Evolutionary conservation across 495 filamentous ascomycete genomes (phyloP).

Genomic region (Bacidia rubella): DNA sequence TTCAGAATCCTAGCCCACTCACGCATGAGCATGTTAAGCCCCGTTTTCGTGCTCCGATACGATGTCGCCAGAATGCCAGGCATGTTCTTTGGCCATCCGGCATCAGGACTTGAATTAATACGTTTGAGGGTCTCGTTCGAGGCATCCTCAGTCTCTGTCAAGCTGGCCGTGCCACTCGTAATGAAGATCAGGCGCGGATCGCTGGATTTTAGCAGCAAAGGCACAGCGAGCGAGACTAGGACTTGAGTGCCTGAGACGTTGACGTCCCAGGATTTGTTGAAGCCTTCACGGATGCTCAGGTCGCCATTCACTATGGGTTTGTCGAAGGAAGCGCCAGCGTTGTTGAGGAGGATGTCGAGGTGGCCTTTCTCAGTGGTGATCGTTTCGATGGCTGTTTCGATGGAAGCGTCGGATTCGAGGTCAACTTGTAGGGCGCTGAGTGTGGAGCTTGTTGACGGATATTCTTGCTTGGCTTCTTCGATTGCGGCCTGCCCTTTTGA

Average conservation of each 20-base stretch:
- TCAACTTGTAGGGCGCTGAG: conserved; percentile 22
- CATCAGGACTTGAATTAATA: conserved; percentile 24
- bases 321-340: conserved; percentile 25
- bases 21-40: conserved; percentile 53
- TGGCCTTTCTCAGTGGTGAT: conserved; percentile 16
- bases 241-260: conserved; percentile 40
- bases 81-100: conserved; percentile 35
- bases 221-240: conserved; percentile 30
- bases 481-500: conserved; percentile 24
- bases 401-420: conserved; percentile 20
- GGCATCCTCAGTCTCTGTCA: conserved; percentile 27
- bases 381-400: conserved; percentile 22
- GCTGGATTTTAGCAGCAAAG: conserved; percentile 34
- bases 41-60: conserved; percentile 45
- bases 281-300: conserved; percentile 29
- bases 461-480: conserved; percentile 18
- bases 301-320: conserved; percentile 19
- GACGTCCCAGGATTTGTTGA: conserved; percentile 31
- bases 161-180: conserved; percentile 32
- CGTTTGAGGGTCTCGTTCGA: conserved; percentile 5
- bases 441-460: conserved; percentile 16
- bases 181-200: conserved; percentile 38
- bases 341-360: conserved; percentile 25
- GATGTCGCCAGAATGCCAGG: conserved; percentile 10
- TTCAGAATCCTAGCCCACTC: conserved; percentile 39